Evolutionary conservation across 352 stramenopile species (phyloP), one percentile per base, ranked within the genome.

Genomic region (Phytophthora cryptogea): DNA sequence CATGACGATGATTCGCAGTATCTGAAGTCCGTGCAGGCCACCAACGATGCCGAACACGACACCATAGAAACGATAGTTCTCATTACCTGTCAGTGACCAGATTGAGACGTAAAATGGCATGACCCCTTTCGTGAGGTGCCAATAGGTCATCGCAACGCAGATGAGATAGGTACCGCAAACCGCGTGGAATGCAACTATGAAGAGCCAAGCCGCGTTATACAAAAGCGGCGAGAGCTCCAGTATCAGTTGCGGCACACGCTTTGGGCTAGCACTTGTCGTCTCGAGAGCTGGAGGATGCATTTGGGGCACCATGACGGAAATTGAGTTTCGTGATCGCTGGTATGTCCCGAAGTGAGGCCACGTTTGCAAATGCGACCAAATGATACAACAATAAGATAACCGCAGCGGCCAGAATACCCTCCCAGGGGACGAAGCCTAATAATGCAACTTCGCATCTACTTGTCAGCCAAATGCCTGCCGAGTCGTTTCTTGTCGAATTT

Each of bases 51-150:
- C 62, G 17, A 75, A 78, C 48, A 68, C 41, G 4, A 45, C 37
- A 3, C 56, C 41, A 32, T 70, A 67, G 6, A 61, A 53, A 6
- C 32, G 40, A 36, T 78, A 78, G 51, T 66, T 62, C 11, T 36
- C 5, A 10, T 14, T 60, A 3, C 71, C 50, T 9, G 40, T 56
- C 9, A 57, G 50, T 2, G 65, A 59, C 61, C 71, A 65, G n/a
- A 66, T 55, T 20, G 68, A 54, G 13, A 65, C 54, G 45, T 78
- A 73, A 35, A 70, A 73, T 13, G 62, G 37, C 53, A 78, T 49
- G 40, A 48, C 26, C 11, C 56, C 61, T 0, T 30, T 58, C 11
- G 66, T 62, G 26, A 78, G 46, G 42, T 63, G 70, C 26, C 68
- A 31, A 13, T 74, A 77, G 4, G 70, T 54, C 11, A 56, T 67